Evolutionary conservation across 2,329 filamentous ascomycete genomes (phyloP), one percentile per base, ranked within the genome.

Genomic region (Torrubiellomyces zombiae): DNA sequence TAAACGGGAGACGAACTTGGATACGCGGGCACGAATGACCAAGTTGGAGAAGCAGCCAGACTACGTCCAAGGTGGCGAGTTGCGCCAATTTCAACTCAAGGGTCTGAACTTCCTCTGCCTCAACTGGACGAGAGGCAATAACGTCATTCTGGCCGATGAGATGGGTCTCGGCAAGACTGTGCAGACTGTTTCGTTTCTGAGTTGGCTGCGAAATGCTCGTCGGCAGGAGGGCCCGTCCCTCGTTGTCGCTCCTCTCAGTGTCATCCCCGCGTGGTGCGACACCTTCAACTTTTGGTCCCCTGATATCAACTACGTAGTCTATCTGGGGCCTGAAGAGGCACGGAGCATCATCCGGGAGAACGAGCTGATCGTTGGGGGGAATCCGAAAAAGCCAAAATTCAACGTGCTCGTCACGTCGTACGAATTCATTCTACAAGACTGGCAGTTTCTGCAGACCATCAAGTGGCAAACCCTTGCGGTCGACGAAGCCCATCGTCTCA

Each of bases 101-200:
- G 89, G 91, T 16, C 60, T 98, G 32, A 95, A 95, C 55, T 98
- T 94, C 51, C 60, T 98, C 33, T 81, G 81, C 22, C 82, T 92
- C 52, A 93, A 95, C 51, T 98, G 91, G 91, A 81, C 79, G 26
- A 75, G 78, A 42, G 75, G 73, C 28, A 89, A 89, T 49, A 98
- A 95, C 40, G 89, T 95, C 43, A 94, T 98, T 39, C 66, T 98
- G 26, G 89, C 89, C 24, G 89, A 98, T 46, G 89, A 98, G 53
- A 98, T 98, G 89, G 89, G 89, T 40, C 64, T 98, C 9, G 89
- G 89, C 15, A 98, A 98, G 56, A 98, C 89, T 0, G 89, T 98
- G 1, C 89, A 98, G 53, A 94, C 86, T 1, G 85, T 98, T 15
- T 75, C 86, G 0, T 95, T 95, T 48, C 76, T 98, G 50, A 94